Conservation (phyloP, 805 yeast species). For the Myxozyma monticola region DNA sequence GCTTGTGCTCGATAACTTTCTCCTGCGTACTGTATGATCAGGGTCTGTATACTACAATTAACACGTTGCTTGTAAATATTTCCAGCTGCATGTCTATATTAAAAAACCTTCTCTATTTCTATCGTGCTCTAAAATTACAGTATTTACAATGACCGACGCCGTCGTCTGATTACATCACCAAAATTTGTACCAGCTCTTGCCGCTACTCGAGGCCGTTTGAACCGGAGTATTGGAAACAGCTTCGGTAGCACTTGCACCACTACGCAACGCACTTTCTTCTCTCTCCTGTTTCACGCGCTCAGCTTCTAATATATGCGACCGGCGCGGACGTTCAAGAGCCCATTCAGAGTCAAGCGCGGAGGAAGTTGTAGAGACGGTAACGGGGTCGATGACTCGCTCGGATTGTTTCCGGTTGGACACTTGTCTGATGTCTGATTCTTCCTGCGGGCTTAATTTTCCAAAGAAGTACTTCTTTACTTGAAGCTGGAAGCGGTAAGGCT, state of each 20-base stretch:
- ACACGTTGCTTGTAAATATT: too few species aligned
- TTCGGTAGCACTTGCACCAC: too few species aligned
- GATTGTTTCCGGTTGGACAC: slow-evolving; percentile 41
- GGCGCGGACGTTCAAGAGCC: slow-evolving; percentile 66
- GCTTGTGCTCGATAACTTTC: too few species aligned
- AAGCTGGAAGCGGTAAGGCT: slow-evolving; percentile 61
- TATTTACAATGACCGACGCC: neutral
- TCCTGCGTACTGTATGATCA: too few species aligned
- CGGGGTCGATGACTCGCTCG: slow-evolving; percentile 38
- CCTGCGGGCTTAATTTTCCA: slow-evolving; percentile 58
- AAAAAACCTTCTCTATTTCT: neutral
- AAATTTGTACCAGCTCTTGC: slow-evolving; percentile 19
- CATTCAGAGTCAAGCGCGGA: slow-evolving; percentile 41
- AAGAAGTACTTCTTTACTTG: slow-evolving; percentile 52
- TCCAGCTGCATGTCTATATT: too few species aligned
- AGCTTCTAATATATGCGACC: slow-evolving; percentile 72
- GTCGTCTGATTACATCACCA: slow-evolving; percentile 13
- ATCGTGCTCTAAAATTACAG: neutral
- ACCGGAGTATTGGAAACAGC: too few species aligned
- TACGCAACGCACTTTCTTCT: slow-evolving; percentile 56
- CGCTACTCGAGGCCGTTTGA: too few species aligned
- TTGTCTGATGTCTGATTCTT: slow-evolving; percentile 62
- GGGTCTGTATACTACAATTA: too few species aligned
- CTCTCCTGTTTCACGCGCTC: slow-evolving; percentile 66
- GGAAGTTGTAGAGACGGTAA: slow-evolving; percentile 40